Base-by-base conservation (phyloP, 2,329 filamentous ascomycete species). In the Pestalotiopsis sp. region DNA sequence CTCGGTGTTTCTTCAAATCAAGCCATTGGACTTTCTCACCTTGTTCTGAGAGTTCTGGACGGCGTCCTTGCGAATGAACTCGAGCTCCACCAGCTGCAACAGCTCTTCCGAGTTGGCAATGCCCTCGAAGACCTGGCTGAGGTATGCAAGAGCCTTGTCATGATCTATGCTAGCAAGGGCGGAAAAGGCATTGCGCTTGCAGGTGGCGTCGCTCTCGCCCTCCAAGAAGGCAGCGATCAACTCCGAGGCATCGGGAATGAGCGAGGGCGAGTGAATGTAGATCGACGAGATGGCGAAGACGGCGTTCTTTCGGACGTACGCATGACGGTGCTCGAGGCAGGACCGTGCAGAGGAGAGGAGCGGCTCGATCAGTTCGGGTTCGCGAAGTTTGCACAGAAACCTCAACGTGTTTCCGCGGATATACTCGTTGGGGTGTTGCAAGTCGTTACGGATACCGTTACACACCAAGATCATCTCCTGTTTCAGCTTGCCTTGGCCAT, bases 401-500 rank as follows among this genome's bases (percentile, higher is more conserved):
- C 96, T 94, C 71, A 99, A 86, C n/a, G 96, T 99, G 80, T 98
- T 98, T 79, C 96, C 96, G 74, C 96, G 91, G 74, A 99, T 95
- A 82, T 97, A 99, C 86, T 99, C 96, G 85, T 99, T 98, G 68
- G 96, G 91, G 77, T 98, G 95, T 80, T 98, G 95, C 70, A 99
- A 87, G 79, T 99, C 96, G 81, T 98, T 97, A 78, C 95, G 92
- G 78, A 99, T 98, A 73, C 96, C 96, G 82, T 99, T 99, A 83
- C 96, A 99, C 76, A 99, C 96, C 77, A 99, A 85, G 80, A 99
- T 99, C 94, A 98, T 98, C 84, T 99, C 96, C 83, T 99, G 96
- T 87, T 98, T 98, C 73, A 99, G 86, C 87, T 98, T 99, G 77
- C 96, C 96, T 78, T 87, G 91, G 66, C 91, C 87, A 82, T 99